Base-by-base conservation (phyloP, 2,329 filamentous ascomycete species). In the Beauveria asiatica region DNA sequence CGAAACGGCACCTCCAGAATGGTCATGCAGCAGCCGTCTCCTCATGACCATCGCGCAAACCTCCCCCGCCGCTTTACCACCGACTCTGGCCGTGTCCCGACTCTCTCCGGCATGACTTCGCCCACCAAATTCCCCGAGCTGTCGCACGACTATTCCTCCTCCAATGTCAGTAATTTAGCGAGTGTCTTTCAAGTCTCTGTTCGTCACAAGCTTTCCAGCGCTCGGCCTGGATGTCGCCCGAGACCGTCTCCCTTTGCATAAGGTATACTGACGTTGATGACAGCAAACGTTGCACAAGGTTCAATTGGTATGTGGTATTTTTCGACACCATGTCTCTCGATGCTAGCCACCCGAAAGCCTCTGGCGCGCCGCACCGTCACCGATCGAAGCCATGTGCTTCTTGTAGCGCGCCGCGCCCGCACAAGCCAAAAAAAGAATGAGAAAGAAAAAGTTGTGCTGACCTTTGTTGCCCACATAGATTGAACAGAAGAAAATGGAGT, bases 1-100 rank as follows among this genome's bases (percentile, higher is more conserved):
- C 86, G 89, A 72, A 88, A 88, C 73, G 82, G 83, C 70, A 80
- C 37, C 37, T 57, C 78, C 70, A 84, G 85, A 70, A 80, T 86
- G 72, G 79, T 78, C 64, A 82, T 82, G 65, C 79, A 82, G 65
- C 75, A 79, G 60, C 49, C 49, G 60, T 44, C 41, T n/a, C 25
- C 82, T 64, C 82, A 84, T 73, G 90, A 96, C 70, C 83, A 83
- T 65, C 86, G 92, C 74, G 84, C 85, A 64, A 86, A 86, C 67
- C 80, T 97, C 72, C 90, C 92, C 75, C 87, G 93, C 70, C 88
- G 93, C 71, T 97, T 97, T 76, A 97, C 93, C 64, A 94, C 92
- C 61, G 95, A 96, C 76, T 86, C 90, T 76, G 82, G 90, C 75
- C 83, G 92, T 81, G 79, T 93, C 75, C 88, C 89, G 73, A 90